phyloP scores from a whole-genome alignment of 2,329 filamentous ascomycete species.

The Macrophomina tecta region DNA sequence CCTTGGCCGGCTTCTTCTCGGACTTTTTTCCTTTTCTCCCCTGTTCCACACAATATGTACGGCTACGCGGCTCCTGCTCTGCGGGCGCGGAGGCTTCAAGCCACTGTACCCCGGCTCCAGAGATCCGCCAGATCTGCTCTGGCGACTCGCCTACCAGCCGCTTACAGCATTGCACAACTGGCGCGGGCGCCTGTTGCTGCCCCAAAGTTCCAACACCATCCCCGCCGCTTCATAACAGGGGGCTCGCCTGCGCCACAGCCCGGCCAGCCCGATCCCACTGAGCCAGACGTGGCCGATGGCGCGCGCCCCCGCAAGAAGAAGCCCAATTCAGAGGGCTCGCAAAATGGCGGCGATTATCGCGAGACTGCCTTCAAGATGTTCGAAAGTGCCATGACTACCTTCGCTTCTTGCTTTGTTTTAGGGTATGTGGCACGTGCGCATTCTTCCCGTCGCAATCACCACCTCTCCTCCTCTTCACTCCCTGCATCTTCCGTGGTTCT shows the following conservation, averaged over 20 bases:
- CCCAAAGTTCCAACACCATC: neutral
- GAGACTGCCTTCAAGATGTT: conserved; percentile 58
- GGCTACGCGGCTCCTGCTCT: conserved; percentile 16
- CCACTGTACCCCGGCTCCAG: conserved; percentile 20
- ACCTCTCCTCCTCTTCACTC: neutral
- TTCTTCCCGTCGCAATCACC: neutral
- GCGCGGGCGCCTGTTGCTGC: conserved; percentile 23
- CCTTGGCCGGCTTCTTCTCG: conserved; percentile 27
- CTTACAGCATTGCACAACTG: conserved; percentile 3
- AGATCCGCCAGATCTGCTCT: conserved; percentile 24
- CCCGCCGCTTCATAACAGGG: conserved; percentile 19
- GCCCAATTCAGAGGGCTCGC: neutral
- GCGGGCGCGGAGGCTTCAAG: conserved; percentile 16
- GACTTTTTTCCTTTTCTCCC: conserved; percentile 18
- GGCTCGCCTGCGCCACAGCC: conserved; percentile 27
- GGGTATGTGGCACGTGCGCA: conserved; percentile 37
- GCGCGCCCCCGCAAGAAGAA: conserved; percentile 8
- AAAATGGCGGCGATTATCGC: conserved; percentile 36
- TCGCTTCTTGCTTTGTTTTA: conserved; percentile 57
- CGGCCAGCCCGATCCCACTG: conserved; percentile 25
- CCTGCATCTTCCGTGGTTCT: neutral
- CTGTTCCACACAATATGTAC: conserved; percentile 16
- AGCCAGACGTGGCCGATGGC: neutral
- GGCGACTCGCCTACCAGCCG: conserved; percentile 10
- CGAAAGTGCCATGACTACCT: conserved; percentile 57